Evolutionary conservation across 148 eudicot species (phyloP), one percentile per base, ranked within the genome.

Genomic region (Rhododendron simsii): DNA sequence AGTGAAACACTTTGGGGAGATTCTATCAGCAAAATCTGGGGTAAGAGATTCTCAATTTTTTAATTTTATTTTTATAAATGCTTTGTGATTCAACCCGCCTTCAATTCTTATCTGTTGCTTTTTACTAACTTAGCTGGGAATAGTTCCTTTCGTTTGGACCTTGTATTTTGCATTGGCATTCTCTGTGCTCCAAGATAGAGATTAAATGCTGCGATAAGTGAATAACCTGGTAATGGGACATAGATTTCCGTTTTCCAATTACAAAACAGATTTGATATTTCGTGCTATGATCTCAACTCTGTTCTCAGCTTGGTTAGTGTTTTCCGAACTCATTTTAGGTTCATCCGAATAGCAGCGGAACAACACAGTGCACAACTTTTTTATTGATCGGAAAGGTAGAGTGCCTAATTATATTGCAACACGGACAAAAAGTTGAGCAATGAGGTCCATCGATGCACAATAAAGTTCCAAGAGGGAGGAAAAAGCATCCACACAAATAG

Each of bases 21-120:
- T 90, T 47, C 81, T 93, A 84, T 84, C 90, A 7, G 87, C 89
- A 48, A 91, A 89, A 82, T 26, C 90, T 10, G 93, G 86, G 93
- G 95, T 90, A 88, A 86, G 81, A n/a, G 47, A 7, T 81, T 23
- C 15, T 37, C 61, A 20, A 30, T 26, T 39, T 61, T 44, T 48
- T 3, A 16, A 21, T 18, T 48, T 3, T 30, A 21, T 18, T 11
- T 37, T 18, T 5, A 45, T 59, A 35, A 47, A 23, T 44, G 15
- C 14, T 23, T 44, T 2, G 48, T 11, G 5, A 44, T 77, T 37
- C 47, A 16, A 75, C 10, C 78, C 26, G 8, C 26, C 81, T 47
- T 79, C 30, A 18, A 18, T 5, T 20, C 65, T 15, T 55, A 55
- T 55, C 5, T 4, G 15, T 55, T 55, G 20, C 61, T 55, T 55